phyloP scores from a whole-genome alignment of 257 asterid species.

The Plantago elongata region DNA sequence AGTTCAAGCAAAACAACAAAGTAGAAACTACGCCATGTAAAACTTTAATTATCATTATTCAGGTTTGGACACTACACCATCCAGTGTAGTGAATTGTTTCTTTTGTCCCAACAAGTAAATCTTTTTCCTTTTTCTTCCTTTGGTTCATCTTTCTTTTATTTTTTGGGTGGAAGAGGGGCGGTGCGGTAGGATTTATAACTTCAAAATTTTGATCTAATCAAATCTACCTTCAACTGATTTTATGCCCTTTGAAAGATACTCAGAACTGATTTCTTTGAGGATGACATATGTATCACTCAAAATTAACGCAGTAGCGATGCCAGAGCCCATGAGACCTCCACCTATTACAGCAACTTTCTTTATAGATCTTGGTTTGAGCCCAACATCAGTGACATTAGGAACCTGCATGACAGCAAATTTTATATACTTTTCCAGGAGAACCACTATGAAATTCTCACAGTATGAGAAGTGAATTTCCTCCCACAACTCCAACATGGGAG shows the following conservation, averaged over 20 bases:
- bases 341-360: slow-evolving; percentile 90
- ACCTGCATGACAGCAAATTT: slow-evolving; percentile 39
- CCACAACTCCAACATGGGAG: slow-evolving; percentile 8
- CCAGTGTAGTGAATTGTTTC: background rate
- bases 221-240: slow-evolving; percentile 68
- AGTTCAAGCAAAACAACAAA: slow-evolving; percentile 11
- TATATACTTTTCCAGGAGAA: slow-evolving; percentile 9
- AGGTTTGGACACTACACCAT: slow-evolving; percentile 11
- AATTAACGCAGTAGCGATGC: slow-evolving; percentile 86
- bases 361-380: slow-evolving; percentile 81
- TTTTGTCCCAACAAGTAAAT: no score
- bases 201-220: slow-evolving; percentile 2
- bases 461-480: background rate
- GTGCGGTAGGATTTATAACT: background rate
- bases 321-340: slow-evolving; percentile 99
- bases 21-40: slow-evolving; percentile 14
- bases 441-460: background rate
- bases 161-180: no score
- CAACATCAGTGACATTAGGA: slow-evolving; percentile 82
- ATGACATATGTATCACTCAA: slow-evolving; percentile 56
- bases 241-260: slow-evolving; percentile 83
- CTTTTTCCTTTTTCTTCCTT: no score
- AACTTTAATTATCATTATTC: slow-evolving; percentile 11
- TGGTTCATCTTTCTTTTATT: no score
- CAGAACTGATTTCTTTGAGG: slow-evolving; percentile 84